phyloP scores from a whole-genome alignment of 1,284 basidiomycete species.

The Rhodotorula sp. region DNA sequence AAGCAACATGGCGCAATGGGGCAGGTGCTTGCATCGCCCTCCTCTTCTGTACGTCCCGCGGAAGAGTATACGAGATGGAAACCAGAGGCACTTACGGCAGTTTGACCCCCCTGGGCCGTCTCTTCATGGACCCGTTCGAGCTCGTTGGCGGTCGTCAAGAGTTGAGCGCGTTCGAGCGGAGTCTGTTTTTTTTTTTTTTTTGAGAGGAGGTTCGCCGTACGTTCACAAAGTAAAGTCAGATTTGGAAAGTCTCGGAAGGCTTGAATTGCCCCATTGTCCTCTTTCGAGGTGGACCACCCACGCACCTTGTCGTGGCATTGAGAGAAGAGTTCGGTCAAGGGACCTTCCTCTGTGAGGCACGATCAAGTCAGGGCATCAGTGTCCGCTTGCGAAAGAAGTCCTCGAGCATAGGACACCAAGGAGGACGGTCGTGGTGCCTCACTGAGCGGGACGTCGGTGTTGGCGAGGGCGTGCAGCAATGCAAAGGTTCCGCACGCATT shows the following conservation, averaged over 20 bases:
- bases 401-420: background rate
- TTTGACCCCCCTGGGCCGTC: conserved; percentile 68
- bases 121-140: conserved; percentile 69
- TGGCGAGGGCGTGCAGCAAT: conserved; percentile 72
- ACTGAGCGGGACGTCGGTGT: conserved; percentile 55
- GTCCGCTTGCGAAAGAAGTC: too few species aligned
- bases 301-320: conserved; percentile 31
- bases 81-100: conserved; percentile 49
- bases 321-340: conserved; percentile 30
- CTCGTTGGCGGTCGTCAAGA: conserved; percentile 69
- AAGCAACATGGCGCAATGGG: background rate
- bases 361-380: background rate
- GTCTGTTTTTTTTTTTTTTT: conserved; percentile 43
- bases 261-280: too few species aligned
- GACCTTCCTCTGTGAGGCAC: conserved; percentile 22
- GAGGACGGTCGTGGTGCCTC: background rate
- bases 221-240: too few species aligned
- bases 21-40: too few species aligned
- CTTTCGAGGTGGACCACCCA: too few species aligned
- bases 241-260: too few species aligned
- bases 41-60: too few species aligned
- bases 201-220: too few species aligned
- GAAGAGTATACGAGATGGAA: background rate
- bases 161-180: conserved; percentile 67
- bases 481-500: conserved; percentile 91